A percentile compares a stretch with the other conserved stretches of the same genome.
These are phyloP conservation scores for Serendipita sp. DNA, from an alignment of 1,284 basidiomycete genomes.

Conservation along the genomic window DNA sequence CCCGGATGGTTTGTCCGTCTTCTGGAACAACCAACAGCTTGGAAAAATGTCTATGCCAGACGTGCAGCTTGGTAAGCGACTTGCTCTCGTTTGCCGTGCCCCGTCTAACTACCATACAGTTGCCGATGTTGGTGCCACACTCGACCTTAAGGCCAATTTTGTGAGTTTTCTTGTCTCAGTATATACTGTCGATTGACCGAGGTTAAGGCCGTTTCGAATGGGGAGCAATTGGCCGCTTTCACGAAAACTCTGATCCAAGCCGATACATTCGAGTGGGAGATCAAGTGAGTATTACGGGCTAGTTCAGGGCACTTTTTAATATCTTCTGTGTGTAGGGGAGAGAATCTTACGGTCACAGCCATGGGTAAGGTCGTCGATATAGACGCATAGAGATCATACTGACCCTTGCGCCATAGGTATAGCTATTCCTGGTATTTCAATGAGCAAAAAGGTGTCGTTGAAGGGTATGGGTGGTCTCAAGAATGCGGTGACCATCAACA, in stretches of 20 bases:
- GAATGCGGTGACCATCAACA: conserved; percentile 47
- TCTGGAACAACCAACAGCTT: conserved; percentile 45
- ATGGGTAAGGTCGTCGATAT: not conserved
- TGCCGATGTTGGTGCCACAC: conserved; percentile 46
- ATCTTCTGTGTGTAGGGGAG: conserved; percentile 25
- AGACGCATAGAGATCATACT: too few relatives aligned
- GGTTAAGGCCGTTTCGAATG: conserved; percentile 34
- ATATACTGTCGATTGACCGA: too few relatives aligned
- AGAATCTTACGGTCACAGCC: conserved; percentile 43
- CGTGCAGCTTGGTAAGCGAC: conserved; percentile 27
- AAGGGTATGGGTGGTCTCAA: conserved; percentile 61
- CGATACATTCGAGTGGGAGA: conserved; percentile 61
- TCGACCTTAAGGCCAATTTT: conserved; percentile 45
- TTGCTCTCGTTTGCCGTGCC: conserved; percentile 14
- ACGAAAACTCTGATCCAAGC: conserved; percentile 52
- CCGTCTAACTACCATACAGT: conserved; percentile 14
- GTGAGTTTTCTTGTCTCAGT: too few relatives aligned
- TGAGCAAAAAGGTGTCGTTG: conserved; percentile 48
- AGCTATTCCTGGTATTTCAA: conserved; percentile 37
- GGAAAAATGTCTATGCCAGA: conserved; percentile 53
- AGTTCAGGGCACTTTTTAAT: too few relatives aligned
- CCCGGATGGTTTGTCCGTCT: conserved; percentile 45
- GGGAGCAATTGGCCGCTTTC: conserved; percentile 48
- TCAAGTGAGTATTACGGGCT: conserved; percentile 18
- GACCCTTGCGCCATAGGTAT: conserved; percentile 29